Evolutionary conservation across 805 yeast species (phyloP), one percentile per base, ranked within the genome.

Genomic region (Ogataea angusta): DNA sequence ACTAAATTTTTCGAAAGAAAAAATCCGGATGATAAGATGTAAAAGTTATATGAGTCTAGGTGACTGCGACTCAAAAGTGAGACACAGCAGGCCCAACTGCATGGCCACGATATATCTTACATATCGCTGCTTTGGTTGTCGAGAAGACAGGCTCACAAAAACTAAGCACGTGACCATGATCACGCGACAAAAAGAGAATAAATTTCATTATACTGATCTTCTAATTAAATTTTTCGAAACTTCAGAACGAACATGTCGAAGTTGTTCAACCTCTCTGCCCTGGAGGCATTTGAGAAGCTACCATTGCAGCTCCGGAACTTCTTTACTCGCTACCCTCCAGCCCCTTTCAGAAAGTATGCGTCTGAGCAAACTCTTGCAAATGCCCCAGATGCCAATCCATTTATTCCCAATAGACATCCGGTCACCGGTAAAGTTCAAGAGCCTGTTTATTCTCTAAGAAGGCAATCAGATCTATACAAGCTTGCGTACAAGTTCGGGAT

Each of bases 291-390:
- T 48, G 48, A 50, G 40, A 63, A 76, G 62, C 77, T 89, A 30
- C 97, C 96, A 14, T 68, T 63, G 36, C 75, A 73, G 57, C 72
- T 89, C 24, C 83, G 79, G 59, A 75, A 67, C 49, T 90, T 89
- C 64, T 89, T 90, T 67, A 70, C 77, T 36, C 82, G 78, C 60
- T 86, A 78, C 57, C 97, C 97, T 23, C 96, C 96, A 7, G 67
- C 82, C 16, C 91, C 89, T n/a, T 79, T 78, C 63, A 73, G 75
- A 14, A 60, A 73, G 50, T 90, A 88, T 61, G 69, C 86, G 5
- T 64, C 70, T 2, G 73, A 70, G 47, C 84, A 95, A 37, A 76
- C 85, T 2, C 66, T 76, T 21, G 80, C 85, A 16, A 67, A 66
- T 35, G 90, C 88, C 35, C 72, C 76, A 16, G 75, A 77, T 45